Evolutionary conservation across 768 basidiomycete genomes (phyloP).

Genomic region (Mycena capillaripes): DNA sequence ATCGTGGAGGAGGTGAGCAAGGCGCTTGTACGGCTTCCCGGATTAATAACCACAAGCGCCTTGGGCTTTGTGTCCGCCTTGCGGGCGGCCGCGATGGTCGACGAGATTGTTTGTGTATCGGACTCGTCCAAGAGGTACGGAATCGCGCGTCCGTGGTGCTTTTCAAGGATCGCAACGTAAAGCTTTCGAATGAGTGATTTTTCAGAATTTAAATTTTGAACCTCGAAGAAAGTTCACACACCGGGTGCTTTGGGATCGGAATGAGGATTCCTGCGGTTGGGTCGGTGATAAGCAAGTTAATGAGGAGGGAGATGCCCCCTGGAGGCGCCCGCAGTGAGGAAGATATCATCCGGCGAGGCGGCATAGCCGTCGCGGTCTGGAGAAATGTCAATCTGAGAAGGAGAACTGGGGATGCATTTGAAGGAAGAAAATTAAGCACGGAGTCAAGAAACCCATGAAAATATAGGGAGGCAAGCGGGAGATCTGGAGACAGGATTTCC

Average conservation of each 20-base stretch:
- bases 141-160: conserved; percentile 80
- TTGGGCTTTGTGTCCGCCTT: conserved; percentile 75
- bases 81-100: conserved; percentile 76
- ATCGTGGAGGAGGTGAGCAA: conserved; percentile 82
- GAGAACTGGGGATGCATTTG: conserved; percentile 57
- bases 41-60: conserved; percentile 97
- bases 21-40: conserved; percentile 96
- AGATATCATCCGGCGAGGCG: conserved; percentile 79
- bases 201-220: neutral
- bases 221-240: neutral
- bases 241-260: conserved; percentile 98
- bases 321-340: conserved; percentile 96
- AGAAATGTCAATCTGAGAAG: conserved; percentile 13
- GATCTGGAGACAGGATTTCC: too few species aligned
- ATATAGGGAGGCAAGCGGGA: too few species aligned
- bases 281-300: conserved; percentile 81
- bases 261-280: conserved; percentile 93
- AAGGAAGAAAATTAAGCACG: neutral
- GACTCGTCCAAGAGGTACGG: conserved; percentile 93
- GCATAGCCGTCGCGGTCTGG: conserved; percentile 93
- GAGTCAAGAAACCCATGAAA: neutral
- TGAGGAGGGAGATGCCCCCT: conserved; percentile 89
- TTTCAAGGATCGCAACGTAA: conserved; percentile 95
- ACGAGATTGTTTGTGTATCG: conserved; percentile 74
- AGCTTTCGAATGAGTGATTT: conserved; percentile 56